Evolutionary conservation across 257 asterid genomes (phyloP).

Genomic region (Galeopsis tetrahit): DNA sequence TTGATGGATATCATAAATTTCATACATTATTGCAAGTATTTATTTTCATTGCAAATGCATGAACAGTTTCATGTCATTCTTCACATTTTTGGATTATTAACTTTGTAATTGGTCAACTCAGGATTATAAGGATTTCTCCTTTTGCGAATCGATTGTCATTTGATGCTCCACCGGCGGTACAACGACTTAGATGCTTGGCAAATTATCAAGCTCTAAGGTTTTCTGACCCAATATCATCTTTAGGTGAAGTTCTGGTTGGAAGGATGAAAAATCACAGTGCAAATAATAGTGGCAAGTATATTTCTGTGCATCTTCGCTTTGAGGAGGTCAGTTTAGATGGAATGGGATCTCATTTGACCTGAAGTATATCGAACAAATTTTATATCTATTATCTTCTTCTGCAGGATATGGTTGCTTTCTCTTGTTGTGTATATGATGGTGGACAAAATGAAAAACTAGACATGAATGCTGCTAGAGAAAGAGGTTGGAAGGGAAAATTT

Average conservation of each 20-base stretch:
- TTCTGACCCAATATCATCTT: slow-evolving; percentile 65
- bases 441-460: slow-evolving; percentile 78
- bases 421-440: slow-evolving; percentile 97
- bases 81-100: slow-evolving; percentile 28
- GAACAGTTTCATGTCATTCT: slow-evolving; percentile 18
- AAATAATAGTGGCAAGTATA: slow-evolving; percentile 84
- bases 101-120: slow-evolving; percentile 39
- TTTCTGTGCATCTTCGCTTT: slow-evolving; percentile 98
- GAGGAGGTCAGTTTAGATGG: slow-evolving; percentile 83
- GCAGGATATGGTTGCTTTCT: slow-evolving; percentile 99
- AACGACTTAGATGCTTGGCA: slow-evolving; percentile 89
- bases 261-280: slow-evolving; percentile 90
- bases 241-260: slow-evolving; percentile 75
- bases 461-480: slow-evolving; percentile 99
- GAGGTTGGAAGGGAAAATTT: slow-evolving; percentile 98
- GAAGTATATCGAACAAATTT: slow-evolving; percentile 7
- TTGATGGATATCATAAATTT: not conserved
- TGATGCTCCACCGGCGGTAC: slow-evolving; percentile 90
- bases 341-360: slow-evolving; percentile 22
- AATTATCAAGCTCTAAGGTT: slow-evolving; percentile 92
- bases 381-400: slow-evolving; percentile 36
- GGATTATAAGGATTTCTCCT: slow-evolving; percentile 92
- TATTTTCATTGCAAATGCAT: slow-evolving; percentile 16
- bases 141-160: slow-evolving; percentile 93
- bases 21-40: not conserved